A percentile compares a stretch with the other conserved stretches of the same genome.
phyloP scores from a whole-genome alignment of 352 stramenopile genomes.

The Globisporangium cystogenes region DNA sequence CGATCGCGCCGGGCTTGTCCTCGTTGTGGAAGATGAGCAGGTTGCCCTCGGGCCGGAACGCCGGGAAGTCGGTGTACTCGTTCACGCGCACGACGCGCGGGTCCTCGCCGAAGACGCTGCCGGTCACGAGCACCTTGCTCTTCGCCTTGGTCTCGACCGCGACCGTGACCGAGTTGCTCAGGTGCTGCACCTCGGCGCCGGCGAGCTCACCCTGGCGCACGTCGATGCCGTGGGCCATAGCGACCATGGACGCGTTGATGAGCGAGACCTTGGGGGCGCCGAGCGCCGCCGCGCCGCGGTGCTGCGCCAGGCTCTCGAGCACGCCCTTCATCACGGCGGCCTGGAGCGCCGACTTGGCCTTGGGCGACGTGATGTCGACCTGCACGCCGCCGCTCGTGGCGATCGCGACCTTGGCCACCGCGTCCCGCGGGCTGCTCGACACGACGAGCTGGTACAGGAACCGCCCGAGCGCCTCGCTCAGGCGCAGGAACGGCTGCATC shows the following conservation, averaged over 20 bases:
- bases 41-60: slow-evolving; percentile 74
- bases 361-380: slow-evolving; percentile 72
- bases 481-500: slow-evolving; percentile 75
- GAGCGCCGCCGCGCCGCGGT: slow-evolving; percentile 7
- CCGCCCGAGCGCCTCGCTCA: slow-evolving; percentile 66
- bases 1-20: slow-evolving; percentile 73
- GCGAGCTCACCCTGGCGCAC: slow-evolving; percentile 62
- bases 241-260: slow-evolving; percentile 64
- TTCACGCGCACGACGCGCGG: slow-evolving; percentile 74
- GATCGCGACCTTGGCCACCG: slow-evolving; percentile 59
- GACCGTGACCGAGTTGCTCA: slow-evolving; percentile 78
- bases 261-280: slow-evolving; percentile 30
- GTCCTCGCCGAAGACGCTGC: slow-evolving; percentile 80
- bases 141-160: slow-evolving; percentile 60
- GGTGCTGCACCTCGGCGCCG: slow-evolving; percentile 38
- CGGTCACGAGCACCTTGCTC: slow-evolving; percentile 54
- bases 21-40: slow-evolving; percentile 83
- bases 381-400: slow-evolving; percentile 56
- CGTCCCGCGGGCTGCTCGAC: slow-evolving; percentile 56
- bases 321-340: slow-evolving; percentile 72
- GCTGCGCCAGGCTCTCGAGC: slow-evolving; percentile 47
- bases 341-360: slow-evolving; percentile 67
- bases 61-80: slow-evolving; percentile 81
- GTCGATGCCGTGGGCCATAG: slow-evolving; percentile 74
- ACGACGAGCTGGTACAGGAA: slow-evolving; percentile 64